A percentile compares a stretch with the other conserved stretches of the same genome.
phyloP scores from a whole-genome alignment of 2,329 filamentous ascomycete genomes.

The Fusarium tupiense region DNA sequence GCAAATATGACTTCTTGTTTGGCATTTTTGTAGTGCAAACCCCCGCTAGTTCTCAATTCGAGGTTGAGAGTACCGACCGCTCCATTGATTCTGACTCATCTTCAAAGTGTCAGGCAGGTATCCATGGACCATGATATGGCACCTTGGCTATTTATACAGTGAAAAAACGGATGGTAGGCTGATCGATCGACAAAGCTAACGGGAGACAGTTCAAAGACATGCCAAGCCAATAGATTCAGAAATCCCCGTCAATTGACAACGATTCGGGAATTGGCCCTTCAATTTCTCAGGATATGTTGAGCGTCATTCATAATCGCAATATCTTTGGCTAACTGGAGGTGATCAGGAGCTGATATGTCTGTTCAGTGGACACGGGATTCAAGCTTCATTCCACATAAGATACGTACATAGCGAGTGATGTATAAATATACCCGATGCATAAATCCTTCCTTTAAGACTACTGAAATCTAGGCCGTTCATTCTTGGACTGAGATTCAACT shows the following conservation, averaged over 20 bases:
- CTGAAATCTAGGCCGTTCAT: rapidly evolving
- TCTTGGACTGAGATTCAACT: background rate
- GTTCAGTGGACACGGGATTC: background rate
- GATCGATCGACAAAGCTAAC: background rate
- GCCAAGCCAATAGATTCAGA: background rate
- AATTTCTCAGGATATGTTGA: rapidly evolving
- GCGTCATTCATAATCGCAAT: background rate
- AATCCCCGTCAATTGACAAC: rapidly evolving
- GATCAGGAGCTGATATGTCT: rapidly evolving
- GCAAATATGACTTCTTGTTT: background rate
- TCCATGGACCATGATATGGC: too few species aligned
- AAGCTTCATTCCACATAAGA: rapidly evolving
- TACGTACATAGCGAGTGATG: rapidly evolving
- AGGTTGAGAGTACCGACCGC: background rate
- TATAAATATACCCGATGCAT: background rate
- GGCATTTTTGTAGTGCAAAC: background rate
- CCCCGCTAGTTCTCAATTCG: rapidly evolving
- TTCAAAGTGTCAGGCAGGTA: background rate
- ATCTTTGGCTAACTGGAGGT: background rate
- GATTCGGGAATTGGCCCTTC: background rate
- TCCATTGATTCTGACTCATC: background rate
- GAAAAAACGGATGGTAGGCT: rapidly evolving
- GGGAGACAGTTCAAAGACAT: background rate
- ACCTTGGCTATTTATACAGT: background rate
- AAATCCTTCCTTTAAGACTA: background rate